Percentiles rank a stretch among this genome's conserved stretches.
phyloP scores from a whole-genome alignment of 805 yeast genomes.

The Jamesozyma hellenica region DNA sequence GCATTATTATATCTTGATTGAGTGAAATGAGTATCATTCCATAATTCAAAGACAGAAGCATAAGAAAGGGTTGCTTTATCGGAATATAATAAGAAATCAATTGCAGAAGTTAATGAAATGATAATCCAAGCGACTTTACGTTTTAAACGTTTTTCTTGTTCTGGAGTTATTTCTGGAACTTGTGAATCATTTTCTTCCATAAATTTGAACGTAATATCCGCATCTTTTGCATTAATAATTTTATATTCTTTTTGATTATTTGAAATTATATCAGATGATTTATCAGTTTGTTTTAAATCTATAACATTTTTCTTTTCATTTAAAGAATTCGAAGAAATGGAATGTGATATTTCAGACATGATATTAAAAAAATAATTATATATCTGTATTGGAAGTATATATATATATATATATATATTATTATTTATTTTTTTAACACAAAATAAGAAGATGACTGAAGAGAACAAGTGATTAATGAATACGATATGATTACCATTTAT shows the following conservation, averaged over 20 bases:
- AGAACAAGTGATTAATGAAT: background rate
- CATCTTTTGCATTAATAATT: constrained; percentile 29
- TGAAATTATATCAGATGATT: background rate
- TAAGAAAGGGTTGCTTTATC: constrained; percentile 45
- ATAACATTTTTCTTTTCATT: background rate
- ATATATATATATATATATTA: too few species aligned
- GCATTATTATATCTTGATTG: constrained; percentile 38
- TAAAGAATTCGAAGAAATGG: too few species aligned
- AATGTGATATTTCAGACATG: background rate
- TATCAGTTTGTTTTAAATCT: background rate
- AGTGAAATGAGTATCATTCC: constrained; percentile 36
- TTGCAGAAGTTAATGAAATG: constrained; percentile 31
- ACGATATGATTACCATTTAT: background rate
- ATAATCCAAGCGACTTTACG: constrained; percentile 32
- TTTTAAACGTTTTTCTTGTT: constrained; percentile 32
- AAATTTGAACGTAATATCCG: constrained; percentile 33
- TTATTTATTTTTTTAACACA: background rate
- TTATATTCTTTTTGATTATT: constrained; percentile 10
- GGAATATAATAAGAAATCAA: constrained; percentile 37
- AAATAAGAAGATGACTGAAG: background rate
- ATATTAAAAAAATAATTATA: too few species aligned
- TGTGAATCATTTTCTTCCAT: constrained; percentile 28
- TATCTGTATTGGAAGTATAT: background rate
- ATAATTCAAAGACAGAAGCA: constrained; percentile 39
- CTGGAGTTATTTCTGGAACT: constrained; percentile 34